Percentiles rank a stretch among this genome's conserved stretches.
phyloP scores from a whole-genome alignment of 129 eudicot genomes.

The Saussurea involucrata region DNA sequence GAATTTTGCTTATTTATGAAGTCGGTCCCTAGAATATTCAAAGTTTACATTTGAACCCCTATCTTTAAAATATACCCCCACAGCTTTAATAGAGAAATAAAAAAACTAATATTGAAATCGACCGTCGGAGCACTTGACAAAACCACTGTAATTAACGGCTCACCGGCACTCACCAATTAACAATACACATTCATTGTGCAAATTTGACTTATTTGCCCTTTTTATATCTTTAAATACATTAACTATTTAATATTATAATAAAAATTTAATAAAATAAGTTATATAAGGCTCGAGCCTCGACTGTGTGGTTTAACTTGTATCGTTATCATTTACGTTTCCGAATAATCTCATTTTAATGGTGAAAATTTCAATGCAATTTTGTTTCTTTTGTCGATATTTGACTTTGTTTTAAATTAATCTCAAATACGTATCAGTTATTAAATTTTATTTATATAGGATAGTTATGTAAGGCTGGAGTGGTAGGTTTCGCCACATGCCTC shows the following conservation, averaged over 20 bases:
- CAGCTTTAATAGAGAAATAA: background rate
- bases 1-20: background rate
- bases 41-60: background rate
- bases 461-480: background rate
- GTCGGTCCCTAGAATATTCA: background rate
- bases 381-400: background rate
- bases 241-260: background rate
- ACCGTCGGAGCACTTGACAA: conserved; percentile 22
- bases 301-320: conserved; percentile 8
- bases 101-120: conserved; percentile 6
- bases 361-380: background rate
- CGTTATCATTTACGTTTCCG: background rate
- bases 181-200: conserved; percentile 14
- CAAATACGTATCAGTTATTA: background rate
- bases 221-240: background rate
- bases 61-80: background rate
- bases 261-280: background rate
- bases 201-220: conserved; percentile 24
- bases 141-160: conserved; percentile 15
- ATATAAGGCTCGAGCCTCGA: background rate
- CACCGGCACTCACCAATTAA: conserved; percentile 32
- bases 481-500: no score
- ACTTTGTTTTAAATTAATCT: background rate
- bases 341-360: background rate
- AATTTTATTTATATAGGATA: background rate